Evolutionary conservation across 2,329 filamentous ascomycete genomes (phyloP).

Genomic region (Monosporascus ibericus): DNA sequence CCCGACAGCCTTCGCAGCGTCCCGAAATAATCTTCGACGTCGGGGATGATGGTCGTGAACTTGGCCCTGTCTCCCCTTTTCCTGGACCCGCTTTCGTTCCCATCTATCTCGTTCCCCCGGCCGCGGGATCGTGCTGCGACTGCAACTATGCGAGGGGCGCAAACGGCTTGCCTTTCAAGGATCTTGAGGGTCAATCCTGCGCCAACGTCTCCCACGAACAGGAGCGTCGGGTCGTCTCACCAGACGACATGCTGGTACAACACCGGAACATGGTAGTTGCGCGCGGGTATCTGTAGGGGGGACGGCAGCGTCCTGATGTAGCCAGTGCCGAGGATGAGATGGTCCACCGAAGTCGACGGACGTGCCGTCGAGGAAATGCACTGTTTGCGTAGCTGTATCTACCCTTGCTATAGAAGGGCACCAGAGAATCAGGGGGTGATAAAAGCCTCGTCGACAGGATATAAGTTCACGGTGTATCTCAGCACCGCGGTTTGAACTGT

Average conservation of each 20-base stretch:
- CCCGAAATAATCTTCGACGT: constrained; percentile 60
- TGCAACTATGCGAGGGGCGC: constrained; percentile 51
- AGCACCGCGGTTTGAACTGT: constrained; percentile 19
- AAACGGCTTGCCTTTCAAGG: constrained; percentile 63
- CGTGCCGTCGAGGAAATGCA: constrained; percentile 50
- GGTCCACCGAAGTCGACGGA: constrained; percentile 23
- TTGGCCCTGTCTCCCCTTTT: constrained; percentile 50
- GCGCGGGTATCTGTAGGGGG: constrained; percentile 42
- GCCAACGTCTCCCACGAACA: constrained; percentile 52
- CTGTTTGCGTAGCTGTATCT: constrained; percentile 31
- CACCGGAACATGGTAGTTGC: constrained; percentile 49
- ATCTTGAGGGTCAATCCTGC: constrained; percentile 61
- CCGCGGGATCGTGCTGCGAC: constrained; percentile 44
- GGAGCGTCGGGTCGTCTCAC: constrained; percentile 44
- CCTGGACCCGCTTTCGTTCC: constrained; percentile 49
- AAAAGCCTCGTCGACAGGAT: constrained; percentile 23
- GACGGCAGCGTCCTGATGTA: constrained; percentile 61
- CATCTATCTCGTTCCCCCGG: constrained; percentile 44
- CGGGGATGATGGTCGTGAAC: constrained; percentile 52
- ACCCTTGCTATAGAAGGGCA: constrained; percentile 37
- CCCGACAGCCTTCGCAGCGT: constrained; percentile 41
- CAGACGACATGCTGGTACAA: constrained; percentile 55
- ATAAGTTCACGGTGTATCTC: constrained; percentile 17
- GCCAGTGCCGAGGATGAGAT: constrained; percentile 45
- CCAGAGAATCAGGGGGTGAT: constrained; percentile 15